Base-by-base conservation (phyloP, 176 grass and related monocot species). In the Phoenix dactylifera region DNA sequence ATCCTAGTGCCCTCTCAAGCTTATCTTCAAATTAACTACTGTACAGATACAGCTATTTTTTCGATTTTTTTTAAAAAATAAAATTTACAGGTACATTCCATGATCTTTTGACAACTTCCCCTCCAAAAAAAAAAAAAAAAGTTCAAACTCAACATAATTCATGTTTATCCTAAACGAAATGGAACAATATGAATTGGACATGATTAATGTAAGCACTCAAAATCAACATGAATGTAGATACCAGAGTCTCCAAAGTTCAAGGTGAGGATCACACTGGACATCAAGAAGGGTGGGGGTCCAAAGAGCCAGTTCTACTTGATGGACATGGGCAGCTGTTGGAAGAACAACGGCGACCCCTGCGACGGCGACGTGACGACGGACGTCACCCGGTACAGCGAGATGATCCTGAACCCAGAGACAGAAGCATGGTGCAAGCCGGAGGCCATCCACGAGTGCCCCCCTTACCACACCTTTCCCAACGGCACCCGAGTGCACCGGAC, bases 241-340 rank as follows among this genome's bases (percentile, higher is more conserved):
- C 91, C 86, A 0, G 86, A 90, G 28, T 90, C 91, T 0, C 91
- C 91, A 1, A 60, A 90, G 26, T 95, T 95, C 75, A 95, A 95
- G 76, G 91, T 90, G 35, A 58, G 83, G 26, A 0, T 95, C 1
- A 82, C 74, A 0, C 68, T 95, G 49, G 83, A 95, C 53, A 76
- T 95, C 64, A 87, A 52, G 72, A 68, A 84, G 24, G 91, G 91
- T 7, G 91, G 91, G 4, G 86, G 86, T 0, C 1, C 59, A 16
- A 90, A 77, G 60, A 90, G 82, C 86, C 90, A 89, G 69, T 95
- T 95, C 71, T 95, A 95, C 67, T 74, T 95, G 23, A 70, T 95
- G 73, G 90, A 95, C 80, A 95, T 95, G 86, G 90, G 90, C 16
- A 81, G 86, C 75, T 95, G 90, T 68, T 95, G 90, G 90, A 95